These are phyloP conservation scores for Acanthochlamys bracteata DNA, from an alignment of 106 monocot species.

Conservation along the genomic window DNA sequence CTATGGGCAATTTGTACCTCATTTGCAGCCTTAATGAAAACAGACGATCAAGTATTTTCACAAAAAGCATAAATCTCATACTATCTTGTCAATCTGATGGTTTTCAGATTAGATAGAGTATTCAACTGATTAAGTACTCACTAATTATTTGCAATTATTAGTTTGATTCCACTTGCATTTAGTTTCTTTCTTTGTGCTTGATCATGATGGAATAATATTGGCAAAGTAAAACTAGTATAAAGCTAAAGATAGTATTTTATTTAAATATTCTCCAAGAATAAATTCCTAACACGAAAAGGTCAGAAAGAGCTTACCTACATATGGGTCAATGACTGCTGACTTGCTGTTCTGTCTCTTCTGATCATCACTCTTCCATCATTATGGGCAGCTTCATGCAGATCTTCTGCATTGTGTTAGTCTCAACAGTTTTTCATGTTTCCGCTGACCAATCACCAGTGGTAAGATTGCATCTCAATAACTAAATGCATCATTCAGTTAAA, in stretches of 20 bases:
- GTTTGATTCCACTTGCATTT: no score
- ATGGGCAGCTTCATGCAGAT: conserved; percentile 26
- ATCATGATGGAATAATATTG: background rate
- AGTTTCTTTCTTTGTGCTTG: no score
- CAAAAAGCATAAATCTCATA: no score
- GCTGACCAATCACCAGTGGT: conserved; percentile 39
- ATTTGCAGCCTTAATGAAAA: no score
- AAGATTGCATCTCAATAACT: conserved; percentile 1
- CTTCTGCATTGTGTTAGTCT: conserved; percentile 22
- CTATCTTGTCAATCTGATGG: no score
- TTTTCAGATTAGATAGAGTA: no score
- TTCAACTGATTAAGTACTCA: no score
- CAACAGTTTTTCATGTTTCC: conserved; percentile 17
- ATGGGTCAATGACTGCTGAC: background rate
- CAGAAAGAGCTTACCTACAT: conserved; percentile 22
- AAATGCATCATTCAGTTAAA: no score
- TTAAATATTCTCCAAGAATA: conserved; percentile 8
- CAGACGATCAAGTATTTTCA: no score
- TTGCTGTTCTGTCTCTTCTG: background rate
- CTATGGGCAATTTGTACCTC: no score
- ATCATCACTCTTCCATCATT: conserved; percentile 8
- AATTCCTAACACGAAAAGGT: conserved; percentile 16
- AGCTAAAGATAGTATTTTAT: background rate
- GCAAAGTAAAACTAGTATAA: conserved; percentile 2
- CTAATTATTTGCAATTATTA: no score